A percentile compares a stretch with the other conserved stretches of the same genome.
phyloP scores from a whole-genome alignment of 2,329 filamentous ascomycete species.

The Colletotrichum gloeosporioides region DNA sequence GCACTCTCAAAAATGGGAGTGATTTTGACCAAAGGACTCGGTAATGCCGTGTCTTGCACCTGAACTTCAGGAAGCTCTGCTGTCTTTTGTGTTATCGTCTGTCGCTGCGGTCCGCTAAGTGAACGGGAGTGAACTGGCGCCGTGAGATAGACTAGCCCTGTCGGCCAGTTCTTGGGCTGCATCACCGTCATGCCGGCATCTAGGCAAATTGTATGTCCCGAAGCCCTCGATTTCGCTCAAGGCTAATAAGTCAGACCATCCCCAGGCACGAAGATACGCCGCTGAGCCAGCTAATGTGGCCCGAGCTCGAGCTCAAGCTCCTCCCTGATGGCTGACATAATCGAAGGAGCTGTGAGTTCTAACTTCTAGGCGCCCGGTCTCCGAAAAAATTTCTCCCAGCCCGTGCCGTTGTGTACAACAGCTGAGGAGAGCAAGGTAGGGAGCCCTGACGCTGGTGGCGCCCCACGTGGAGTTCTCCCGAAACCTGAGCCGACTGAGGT shows the following conservation, averaged over 20 bases:
- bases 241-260: background rate
- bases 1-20: conserved; percentile 51
- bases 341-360: background rate
- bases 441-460: background rate
- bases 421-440: background rate
- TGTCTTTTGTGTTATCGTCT: conserved; percentile 36
- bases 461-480: background rate
- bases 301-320: background rate
- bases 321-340: background rate
- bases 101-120: conserved; percentile 46
- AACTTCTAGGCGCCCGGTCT: background rate
- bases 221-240: background rate
- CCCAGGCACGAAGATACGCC: background rate
- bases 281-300: background rate
- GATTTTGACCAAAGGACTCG: conserved; percentile 59
- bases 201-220: background rate
- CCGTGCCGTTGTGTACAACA: background rate
- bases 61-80: conserved; percentile 35
- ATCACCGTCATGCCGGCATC: background rate
- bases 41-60: conserved; percentile 41
- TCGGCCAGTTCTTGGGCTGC: conserved; percentile 64
- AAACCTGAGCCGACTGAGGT: background rate
- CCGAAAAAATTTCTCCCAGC: background rate
- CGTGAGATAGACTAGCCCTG: conserved; percentile 56
- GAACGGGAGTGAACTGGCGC: conserved; percentile 52